phyloP scores from a whole-genome alignment of 768 basidiomycete species.

The Hygrophoropsis aurantiaca region DNA sequence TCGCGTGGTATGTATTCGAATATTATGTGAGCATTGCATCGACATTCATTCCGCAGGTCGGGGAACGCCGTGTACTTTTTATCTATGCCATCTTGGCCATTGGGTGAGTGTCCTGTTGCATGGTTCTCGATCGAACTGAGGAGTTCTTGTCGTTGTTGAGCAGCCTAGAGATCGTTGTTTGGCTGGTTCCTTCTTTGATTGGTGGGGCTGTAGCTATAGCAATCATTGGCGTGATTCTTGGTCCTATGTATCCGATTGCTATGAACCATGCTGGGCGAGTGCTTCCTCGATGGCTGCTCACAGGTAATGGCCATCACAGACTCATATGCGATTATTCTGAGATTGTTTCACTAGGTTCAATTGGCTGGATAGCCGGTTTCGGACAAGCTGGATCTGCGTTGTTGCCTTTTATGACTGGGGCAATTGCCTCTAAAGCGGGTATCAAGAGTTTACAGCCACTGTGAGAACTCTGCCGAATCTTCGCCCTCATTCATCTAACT shows the following conservation, averaged over 20 bases:
- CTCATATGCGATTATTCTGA: constrained; percentile 28
- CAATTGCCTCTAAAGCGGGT: constrained; percentile 39
- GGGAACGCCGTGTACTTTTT: constrained; percentile 28
- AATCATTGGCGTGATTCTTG: constrained; percentile 66
- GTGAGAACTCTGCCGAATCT: constrained; percentile 30
- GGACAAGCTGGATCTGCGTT: constrained; percentile 52
- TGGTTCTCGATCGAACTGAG: background rate
- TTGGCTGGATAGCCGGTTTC: constrained; percentile 55
- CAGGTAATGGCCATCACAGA: constrained; percentile 11
- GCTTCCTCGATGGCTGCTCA: constrained; percentile 34
- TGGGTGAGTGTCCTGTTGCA: constrained; percentile 8
- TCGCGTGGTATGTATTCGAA: background rate
- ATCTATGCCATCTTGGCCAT: constrained; percentile 31
- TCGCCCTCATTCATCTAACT: background rate
- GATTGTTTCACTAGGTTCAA: constrained; percentile 25
- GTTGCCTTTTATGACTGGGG: constrained; percentile 52
- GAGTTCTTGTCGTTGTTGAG: background rate
- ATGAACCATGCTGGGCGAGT: constrained; percentile 34
- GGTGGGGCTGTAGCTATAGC: constrained; percentile 65
- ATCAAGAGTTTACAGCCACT: constrained; percentile 48
- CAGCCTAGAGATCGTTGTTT: constrained; percentile 65
- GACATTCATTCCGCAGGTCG: constrained; percentile 20
- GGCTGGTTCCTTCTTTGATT: constrained; percentile 67
- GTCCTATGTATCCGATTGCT: constrained; percentile 69
- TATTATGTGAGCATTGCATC: background rate